A percentile compares a stretch with the other conserved stretches of the same genome.
Conservation (phyloP, 2,329 filamentous ascomycete genomes). For the Talaromyces marneffei region DNA sequence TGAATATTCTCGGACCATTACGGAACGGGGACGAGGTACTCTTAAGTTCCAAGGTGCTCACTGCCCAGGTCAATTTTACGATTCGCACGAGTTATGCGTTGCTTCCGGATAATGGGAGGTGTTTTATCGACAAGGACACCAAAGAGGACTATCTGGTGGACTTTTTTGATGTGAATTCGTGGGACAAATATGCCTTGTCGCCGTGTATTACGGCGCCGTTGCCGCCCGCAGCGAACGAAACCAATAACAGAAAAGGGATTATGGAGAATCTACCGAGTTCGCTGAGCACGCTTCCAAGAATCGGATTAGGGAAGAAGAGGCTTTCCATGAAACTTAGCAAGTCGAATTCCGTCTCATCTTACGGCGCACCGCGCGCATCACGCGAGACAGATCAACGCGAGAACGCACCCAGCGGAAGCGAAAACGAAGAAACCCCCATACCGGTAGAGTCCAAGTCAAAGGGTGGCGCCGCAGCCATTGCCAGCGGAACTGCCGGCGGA, state of each 20-base stretch:
- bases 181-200: constrained; percentile 71
- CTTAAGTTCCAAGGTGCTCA: constrained; percentile 81
- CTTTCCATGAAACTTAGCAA: constrained; percentile 29
- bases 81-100: constrained; percentile 80
- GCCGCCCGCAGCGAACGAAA: constrained; percentile 47
- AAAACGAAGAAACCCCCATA: not conserved
- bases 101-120: constrained; percentile 77
- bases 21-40: constrained; percentile 90
- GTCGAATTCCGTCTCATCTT: constrained; percentile 3
- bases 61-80: constrained; percentile 88
- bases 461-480: not conserved
- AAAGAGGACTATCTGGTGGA: constrained; percentile 75
- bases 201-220: constrained; percentile 68
- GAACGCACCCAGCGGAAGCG: constrained; percentile 1
- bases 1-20: constrained; percentile 85
- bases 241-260: constrained; percentile 22
- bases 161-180: constrained; percentile 73
- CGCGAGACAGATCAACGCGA: constrained; percentile 15
- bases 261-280: constrained; percentile 37
- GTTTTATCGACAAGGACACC: constrained; percentile 78
- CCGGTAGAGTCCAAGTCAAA: not conserved
- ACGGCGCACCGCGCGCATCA: constrained; percentile 14
- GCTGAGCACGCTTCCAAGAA: constrained; percentile 15
- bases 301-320: constrained; percentile 28
- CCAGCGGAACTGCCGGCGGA: not conserved